Percentiles rank a stretch among this genome's conserved stretches.
These are phyloP conservation scores for Carallia brachiata DNA, from an alignment of 345 rosid species.

Conservation along the genomic window DNA sequence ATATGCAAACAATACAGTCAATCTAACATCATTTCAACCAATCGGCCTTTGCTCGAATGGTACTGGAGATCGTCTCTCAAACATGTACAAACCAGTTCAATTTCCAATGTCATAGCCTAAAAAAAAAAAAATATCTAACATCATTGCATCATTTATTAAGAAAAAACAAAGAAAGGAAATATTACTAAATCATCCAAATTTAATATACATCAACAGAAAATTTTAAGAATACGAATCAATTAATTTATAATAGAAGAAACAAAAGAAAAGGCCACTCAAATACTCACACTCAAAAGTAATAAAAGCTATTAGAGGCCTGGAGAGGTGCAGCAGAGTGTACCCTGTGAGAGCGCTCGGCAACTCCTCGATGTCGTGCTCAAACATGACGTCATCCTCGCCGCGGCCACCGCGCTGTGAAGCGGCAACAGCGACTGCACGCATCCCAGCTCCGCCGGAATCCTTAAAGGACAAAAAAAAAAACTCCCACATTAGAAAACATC, in stretches of 20 bases:
- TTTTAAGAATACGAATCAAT: neutral
- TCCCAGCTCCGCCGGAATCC: slow-evolving; percentile 73
- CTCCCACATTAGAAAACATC: neutral
- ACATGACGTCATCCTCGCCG: slow-evolving; percentile 83
- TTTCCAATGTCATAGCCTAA: neutral
- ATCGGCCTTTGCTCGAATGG: too few relatives aligned
- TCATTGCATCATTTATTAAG: too few relatives aligned
- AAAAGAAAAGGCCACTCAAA: slow-evolving; percentile 14
- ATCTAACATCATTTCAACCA: too few relatives aligned
- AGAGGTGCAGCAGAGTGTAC: slow-evolving; percentile 98
- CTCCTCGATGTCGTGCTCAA: slow-evolving; percentile 79
- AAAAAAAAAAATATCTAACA: slow-evolving; percentile 40
- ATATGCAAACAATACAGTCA: neutral
- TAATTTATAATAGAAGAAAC: slow-evolving; percentile 3
- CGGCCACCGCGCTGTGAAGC: slow-evolving; percentile 81
- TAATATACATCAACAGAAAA: neutral
- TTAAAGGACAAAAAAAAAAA: slow-evolving; percentile 11
- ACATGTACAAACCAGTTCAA: too few relatives aligned
- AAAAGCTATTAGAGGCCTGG: slow-evolving; percentile 77
- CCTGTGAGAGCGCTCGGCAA: slow-evolving; percentile 92
- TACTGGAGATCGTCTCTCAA: too few relatives aligned
- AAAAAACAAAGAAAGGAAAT: too few relatives aligned
- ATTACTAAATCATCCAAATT: slow-evolving; percentile 23
- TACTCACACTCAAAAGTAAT: slow-evolving; percentile 56
- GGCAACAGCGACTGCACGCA: slow-evolving; percentile 85